Conservation (phyloP, 2,329 filamentous ascomycete species). For the Botrytis fabae region DNA sequence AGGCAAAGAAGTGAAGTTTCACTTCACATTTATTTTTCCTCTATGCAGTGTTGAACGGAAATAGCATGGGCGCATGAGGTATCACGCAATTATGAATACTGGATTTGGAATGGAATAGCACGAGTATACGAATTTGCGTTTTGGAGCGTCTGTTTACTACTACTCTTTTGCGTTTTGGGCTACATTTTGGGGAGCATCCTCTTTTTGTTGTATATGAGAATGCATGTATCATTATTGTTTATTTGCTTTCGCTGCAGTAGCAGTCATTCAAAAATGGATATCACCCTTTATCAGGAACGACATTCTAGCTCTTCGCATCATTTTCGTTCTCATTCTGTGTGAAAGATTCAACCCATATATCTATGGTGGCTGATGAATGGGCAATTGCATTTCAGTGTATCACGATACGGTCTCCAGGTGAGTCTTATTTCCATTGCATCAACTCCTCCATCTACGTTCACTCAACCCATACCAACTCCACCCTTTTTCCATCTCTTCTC, state of each 20-base stretch:
- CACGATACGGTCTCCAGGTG: background rate
- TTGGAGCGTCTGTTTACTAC: background rate
- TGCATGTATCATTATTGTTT: background rate
- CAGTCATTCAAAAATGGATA: conserved; percentile 3
- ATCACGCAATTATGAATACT: background rate
- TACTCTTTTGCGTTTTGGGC: background rate
- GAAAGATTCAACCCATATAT: background rate
- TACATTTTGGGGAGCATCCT: background rate
- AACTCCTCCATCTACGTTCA: background rate
- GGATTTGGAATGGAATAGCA: background rate
- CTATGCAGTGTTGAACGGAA: background rate
- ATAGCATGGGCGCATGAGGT: background rate
- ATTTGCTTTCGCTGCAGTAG: background rate
- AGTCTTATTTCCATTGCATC: background rate
- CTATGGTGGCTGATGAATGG: background rate
- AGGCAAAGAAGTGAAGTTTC: conserved; percentile 19
- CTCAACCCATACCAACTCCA: background rate
- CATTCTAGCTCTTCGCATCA: background rate
- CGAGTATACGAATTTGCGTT: conserved; percentile 1
- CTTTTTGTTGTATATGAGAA: background rate
- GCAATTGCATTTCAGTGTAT: background rate
- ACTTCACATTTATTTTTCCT: background rate
- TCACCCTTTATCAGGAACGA: background rate
- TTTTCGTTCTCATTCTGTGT: background rate
- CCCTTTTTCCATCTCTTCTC: background rate